Percentiles rank a stretch among this genome's conserved stretches.
Conservation (phyloP, 2,329 filamentous ascomycete genomes). For the Colletotrichum sp. region DNA sequence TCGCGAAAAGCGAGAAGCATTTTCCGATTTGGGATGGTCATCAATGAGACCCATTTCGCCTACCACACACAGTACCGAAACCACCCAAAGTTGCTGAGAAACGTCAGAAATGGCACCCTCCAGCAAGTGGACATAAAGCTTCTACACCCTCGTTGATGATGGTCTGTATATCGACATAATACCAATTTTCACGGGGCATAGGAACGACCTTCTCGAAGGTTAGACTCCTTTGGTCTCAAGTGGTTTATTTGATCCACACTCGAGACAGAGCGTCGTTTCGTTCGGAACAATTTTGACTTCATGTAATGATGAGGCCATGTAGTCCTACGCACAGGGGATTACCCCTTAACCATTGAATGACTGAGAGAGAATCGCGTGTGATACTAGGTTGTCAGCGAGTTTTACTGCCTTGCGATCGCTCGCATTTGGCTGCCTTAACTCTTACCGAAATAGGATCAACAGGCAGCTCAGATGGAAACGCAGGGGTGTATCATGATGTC, state of each 20-base stretch:
- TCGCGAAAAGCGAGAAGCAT: not conserved
- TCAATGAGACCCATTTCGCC: not conserved
- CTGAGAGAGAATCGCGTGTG: not conserved
- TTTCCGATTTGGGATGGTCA: not conserved
- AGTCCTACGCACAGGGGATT: not conserved
- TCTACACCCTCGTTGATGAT: not conserved
- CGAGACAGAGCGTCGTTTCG: not conserved
- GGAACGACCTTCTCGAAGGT: not conserved
- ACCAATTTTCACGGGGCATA: not conserved
- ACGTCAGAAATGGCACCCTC: not conserved
- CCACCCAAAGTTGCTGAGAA: not conserved
- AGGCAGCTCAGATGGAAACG: no score
- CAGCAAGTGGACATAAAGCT: not conserved
- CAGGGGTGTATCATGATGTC: not conserved
- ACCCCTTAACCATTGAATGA: rapidly evolving
- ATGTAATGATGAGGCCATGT: not conserved
- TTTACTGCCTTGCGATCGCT: not conserved
- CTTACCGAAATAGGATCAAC: not conserved
- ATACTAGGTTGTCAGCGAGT: not conserved
- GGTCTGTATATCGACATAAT: not conserved
- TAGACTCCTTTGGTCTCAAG: not conserved
- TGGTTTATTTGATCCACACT: not conserved
- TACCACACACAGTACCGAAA: not conserved
- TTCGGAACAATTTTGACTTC: not conserved
- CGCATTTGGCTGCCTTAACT: not conserved